Evolutionary conservation across 768 basidiomycete species (phyloP), one percentile per base, ranked within the genome.

Genomic region (Hygrocybe punicea): DNA sequence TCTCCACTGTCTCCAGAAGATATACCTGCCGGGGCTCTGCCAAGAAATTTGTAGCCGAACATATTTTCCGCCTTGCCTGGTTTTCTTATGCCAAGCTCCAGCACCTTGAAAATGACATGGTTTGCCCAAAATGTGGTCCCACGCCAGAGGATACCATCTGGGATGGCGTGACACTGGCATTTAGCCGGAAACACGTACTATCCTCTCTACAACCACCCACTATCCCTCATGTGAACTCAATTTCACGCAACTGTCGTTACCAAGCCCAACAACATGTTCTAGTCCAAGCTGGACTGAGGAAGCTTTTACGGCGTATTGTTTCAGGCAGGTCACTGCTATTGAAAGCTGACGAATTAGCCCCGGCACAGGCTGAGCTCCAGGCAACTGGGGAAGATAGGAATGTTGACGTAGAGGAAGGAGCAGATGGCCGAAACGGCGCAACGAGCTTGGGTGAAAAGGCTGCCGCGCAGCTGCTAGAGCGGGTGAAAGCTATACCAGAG

Each of bases 161-260:
- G 63, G 71, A 75, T 56, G 70, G 72, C 4, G 67, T 73, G 0
- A 70, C 67, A 3, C 51, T 74, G n/a, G 62, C 68, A 3, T 75
- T 70, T 55, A 65, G 62, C 47, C 54, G 57, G 10, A 69, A 71
- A 51, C 67, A 71, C 44, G 47, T 72, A 2, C 57, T 58, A 0
- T 40, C 61, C 1, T 58, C 65, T 2, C 60, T 73, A 11, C 33
- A 55, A 16, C 70, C 71, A 0, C 71, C 71, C 1, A 73, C 70
- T 17, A 56, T 55, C 2, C 16, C 61, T 1, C 50, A 60, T 34
- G 29, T 48, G 0, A 17, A 51, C 9, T 64, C 67, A 51, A n/a
- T 35, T 19, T 42, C 25, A 44, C 29, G 42, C 39, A 57, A 44
- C 13, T 50, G 29, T 9, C 33, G 58, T 13, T 57, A 63, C 16